A percentile compares a stretch with the other conserved stretches of the same genome.
These are phyloP conservation scores for Aspergillus asperescens DNA, from an alignment of 495 filamentous ascomycete genomes.

Conservation along the genomic window DNA sequence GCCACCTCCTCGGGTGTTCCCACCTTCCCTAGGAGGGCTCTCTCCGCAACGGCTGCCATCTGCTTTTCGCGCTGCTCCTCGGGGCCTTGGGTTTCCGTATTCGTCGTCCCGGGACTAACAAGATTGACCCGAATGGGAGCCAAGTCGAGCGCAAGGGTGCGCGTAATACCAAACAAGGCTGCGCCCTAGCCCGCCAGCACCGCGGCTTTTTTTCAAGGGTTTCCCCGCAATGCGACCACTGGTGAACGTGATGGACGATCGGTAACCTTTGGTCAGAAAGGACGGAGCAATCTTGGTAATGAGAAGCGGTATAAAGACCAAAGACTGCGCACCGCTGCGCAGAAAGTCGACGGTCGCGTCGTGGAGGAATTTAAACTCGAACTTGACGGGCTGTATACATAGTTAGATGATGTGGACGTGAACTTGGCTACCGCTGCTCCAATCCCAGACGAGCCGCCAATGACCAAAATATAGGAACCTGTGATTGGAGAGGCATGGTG, in stretches of 20 bases:
- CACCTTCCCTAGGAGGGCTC: not conserved
- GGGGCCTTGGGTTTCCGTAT: not conserved
- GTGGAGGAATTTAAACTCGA: not conserved
- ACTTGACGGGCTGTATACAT: not conserved
- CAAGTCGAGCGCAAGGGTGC: not conserved
- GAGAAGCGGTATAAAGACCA: not conserved
- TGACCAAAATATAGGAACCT: not conserved
- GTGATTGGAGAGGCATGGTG: not conserved
- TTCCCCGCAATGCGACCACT: not conserved
- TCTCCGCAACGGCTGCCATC: not conserved
- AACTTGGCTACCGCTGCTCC: not conserved
- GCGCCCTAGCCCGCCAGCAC: not conserved
- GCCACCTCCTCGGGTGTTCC: not conserved
- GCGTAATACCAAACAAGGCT: not conserved
- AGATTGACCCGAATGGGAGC: not conserved
- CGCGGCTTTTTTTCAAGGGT: not conserved
- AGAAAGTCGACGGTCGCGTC: not conserved
- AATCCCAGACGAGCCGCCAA: not conserved
- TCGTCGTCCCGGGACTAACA: not conserved
- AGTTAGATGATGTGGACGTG: not conserved
- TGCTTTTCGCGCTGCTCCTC: not conserved
- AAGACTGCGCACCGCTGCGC: not conserved
- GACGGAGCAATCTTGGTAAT: not conserved
- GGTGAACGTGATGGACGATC: not conserved
- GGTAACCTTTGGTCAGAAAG: not conserved